Evolutionary conservation across 495 filamentous ascomycete genomes (phyloP), one percentile per base, ranked within the genome.

Genomic region (Daldinia loculata): DNA sequence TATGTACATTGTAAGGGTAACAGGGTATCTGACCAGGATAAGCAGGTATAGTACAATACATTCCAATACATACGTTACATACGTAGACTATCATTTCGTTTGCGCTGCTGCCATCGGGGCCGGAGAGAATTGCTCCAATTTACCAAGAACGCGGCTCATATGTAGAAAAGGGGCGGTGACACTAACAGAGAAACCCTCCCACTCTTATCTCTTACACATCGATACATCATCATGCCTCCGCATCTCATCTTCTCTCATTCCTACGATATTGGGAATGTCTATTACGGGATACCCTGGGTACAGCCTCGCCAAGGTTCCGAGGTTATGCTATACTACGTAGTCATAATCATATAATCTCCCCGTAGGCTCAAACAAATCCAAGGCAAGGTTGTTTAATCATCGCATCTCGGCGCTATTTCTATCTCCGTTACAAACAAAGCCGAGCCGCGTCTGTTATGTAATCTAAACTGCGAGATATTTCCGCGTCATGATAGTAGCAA

Each of bases 111-210:
- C 36, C 17, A 12, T 51, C 30, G 60, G 48, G 30, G 36, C 70
- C 62, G 56, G 66, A 63, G 32, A 60, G 66, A 69, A 43, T 11
- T 26, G 12, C 19, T 69, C 57, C 62, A 73, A 73, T 73, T 69
- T 73, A 67, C 70, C 70, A 63, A 51, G 57, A 57, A 60, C 66
- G 70, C 50, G 70, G 66, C 66, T 73, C 70, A 50, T 29, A 62
- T 57, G 41, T 53, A 22, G 11, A 41, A 68, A 69, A 61, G 70
- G 61, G 70, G 65, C 70, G 64, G 70, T 72, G 70, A 61, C 61
- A 11, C 69, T 64, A 67, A 72, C 64, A 72, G 27, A 69, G 17
- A 38, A 32, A 60, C 22, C 57, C 30, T 66, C 62, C 43, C 17
- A 36, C 36, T 56, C 9, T 12, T 12, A 17, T 51, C 26, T 24